These are phyloP conservation scores for Fusarium sp. DNA, from an alignment of 2,329 filamentous ascomycete species.

Conservation along the genomic window DNA sequence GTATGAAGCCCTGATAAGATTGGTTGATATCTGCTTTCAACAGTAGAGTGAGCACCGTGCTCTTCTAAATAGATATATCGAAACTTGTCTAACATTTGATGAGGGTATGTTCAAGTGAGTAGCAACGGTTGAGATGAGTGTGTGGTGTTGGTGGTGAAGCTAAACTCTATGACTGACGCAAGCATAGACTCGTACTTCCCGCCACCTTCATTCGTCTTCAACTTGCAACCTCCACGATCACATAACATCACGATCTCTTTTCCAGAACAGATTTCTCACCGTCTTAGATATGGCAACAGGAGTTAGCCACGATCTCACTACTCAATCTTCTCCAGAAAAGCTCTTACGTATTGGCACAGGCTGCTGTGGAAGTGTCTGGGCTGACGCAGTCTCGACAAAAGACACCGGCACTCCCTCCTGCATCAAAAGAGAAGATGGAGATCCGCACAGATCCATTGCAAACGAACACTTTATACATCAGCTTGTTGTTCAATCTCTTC, in stretches of 20 bases:
- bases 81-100: too few relatives aligned
- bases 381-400: background rate
- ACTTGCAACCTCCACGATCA: background rate
- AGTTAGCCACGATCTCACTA: background rate
- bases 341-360: slow-evolving; percentile 14
- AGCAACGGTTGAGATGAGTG: background rate
- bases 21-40: background rate
- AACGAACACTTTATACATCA: slow-evolving; percentile 32
- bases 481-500: background rate
- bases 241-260: too few relatives aligned
- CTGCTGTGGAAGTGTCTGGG: slow-evolving; percentile 28
- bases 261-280: background rate
- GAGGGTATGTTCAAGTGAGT: background rate
- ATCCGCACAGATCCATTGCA: slow-evolving; percentile 12
- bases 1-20: background rate
- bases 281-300: background rate
- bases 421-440: slow-evolving; percentile 31
- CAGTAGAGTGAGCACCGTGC: too few relatives aligned
- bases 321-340: slow-evolving; percentile 20
- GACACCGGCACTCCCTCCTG: background rate
- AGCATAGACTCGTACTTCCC: background rate
- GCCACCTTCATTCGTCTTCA: background rate
- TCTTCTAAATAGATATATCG: background rate
- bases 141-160: background rate
- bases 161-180: background rate